Percentiles rank a stretch among this genome's conserved stretches.
phyloP scores from a whole-genome alignment of 2,329 filamentous ascomycete species.

The Trichoderma simmonsii region DNA sequence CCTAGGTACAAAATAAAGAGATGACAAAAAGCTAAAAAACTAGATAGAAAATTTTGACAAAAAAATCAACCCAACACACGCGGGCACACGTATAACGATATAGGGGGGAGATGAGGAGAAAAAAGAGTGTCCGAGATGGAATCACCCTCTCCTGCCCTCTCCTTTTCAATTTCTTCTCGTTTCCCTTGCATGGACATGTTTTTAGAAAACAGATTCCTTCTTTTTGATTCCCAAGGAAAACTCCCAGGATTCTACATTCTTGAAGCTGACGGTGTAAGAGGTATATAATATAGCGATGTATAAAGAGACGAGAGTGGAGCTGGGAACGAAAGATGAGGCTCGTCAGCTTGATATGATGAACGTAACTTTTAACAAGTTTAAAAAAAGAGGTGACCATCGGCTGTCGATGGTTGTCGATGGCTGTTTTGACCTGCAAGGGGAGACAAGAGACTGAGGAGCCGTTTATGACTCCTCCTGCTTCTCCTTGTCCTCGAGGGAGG shows the following conservation, averaged over 20 bases:
- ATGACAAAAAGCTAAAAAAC: not conserved
- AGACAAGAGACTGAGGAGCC: slow-evolving; percentile 10
- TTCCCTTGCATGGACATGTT: not conserved
- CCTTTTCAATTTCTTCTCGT: not conserved
- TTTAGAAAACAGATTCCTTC: not conserved
- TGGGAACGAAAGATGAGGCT: not conserved
- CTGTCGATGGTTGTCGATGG: not conserved
- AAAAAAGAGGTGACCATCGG: not conserved
- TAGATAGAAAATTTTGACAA: not conserved
- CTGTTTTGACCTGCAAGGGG: not conserved
- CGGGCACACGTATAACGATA: not conserved
- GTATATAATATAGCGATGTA: not conserved
- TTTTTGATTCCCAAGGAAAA: not conserved
- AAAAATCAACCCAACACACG: not conserved
- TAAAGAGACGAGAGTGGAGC: not conserved
- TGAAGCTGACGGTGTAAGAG: not conserved
- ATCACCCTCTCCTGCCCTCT: not conserved
- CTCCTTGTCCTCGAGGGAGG: slow-evolving; percentile 52
- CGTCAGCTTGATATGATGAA: not conserved
- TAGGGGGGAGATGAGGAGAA: not conserved
- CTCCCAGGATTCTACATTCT: not conserved
- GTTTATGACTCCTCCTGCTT: slow-evolving; percentile 47
- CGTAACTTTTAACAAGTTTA: not conserved
- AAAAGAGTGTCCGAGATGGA: not conserved
- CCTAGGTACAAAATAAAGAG: slow-evolving; percentile 6